Evolutionary conservation across 768 basidiomycete species (phyloP), one percentile per base, ranked within the genome.

Genomic region (Lenzites betulinus): DNA sequence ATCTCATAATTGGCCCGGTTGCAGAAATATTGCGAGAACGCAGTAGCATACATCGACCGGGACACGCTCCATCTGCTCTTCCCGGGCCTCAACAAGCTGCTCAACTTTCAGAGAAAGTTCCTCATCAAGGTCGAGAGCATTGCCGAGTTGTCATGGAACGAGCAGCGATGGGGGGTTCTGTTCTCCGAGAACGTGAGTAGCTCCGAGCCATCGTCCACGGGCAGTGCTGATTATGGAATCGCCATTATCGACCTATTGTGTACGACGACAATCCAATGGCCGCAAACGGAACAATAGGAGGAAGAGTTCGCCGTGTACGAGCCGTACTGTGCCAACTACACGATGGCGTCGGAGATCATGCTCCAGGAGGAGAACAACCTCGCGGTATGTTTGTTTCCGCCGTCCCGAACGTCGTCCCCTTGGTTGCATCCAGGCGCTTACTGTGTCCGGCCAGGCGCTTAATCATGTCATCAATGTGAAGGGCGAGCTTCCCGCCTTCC

Each of bases 61-160:
- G 97, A 98, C 72, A 95, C 93, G 43, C 93, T 96, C 54, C 96
- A 98, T 76, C 83, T 90, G 58, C 88, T 99, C 59, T 99, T 99
- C 77, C 93, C 95, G 5, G 92, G 92, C 74, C 82, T 98, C 64
- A 92, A 93, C 80, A 91, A 93, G 71, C 83, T 99, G 30, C 83
- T 98, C 67, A 98, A 99, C 74, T 97, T 98, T 70, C 97, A 98
- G 73, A 86, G 95, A 66, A 88, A 89, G 71, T 95, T 96, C 75
- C 86, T 95, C 54, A 95, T 95, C 74, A 88, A 87, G 38, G 79
- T 96, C 38, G 94, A 97, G 73, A 86, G 87, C 67, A 93, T 87
- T 9, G 90, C 90, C 39, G 92, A 93, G 73, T 75, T 86, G 62
- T 80, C 89, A 42, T 93, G 91, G 86, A 84, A 82, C 67, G 88